phyloP scores from a whole-genome alignment of 192 early-diverging fungal genomes.

The Globomyces pollinis-pini region DNA sequence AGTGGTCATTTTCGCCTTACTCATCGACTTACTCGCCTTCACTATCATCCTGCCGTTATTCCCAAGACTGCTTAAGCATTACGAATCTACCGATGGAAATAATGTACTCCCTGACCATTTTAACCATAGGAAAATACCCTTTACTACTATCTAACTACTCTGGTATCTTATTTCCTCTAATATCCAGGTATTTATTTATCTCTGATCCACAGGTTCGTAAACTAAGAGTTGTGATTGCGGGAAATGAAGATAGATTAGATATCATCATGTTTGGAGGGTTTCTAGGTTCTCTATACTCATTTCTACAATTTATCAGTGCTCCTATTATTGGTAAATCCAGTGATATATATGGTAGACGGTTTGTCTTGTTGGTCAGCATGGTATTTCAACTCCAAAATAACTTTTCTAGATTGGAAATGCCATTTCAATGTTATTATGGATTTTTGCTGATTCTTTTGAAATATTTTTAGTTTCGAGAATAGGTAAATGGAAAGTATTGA shows the following conservation, averaged over 20 bases:
- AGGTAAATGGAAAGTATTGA: no score
- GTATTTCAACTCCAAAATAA: no score
- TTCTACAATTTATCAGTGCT: constrained; percentile 81
- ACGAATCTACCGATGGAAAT: constrained; percentile 57
- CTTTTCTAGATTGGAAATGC: constrained; percentile 78
- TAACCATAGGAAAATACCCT: background rate
- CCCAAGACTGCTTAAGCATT: constrained; percentile 82
- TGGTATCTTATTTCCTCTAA: background rate
- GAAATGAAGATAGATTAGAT: constrained; percentile 32
- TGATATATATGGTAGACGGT: constrained; percentile 74
- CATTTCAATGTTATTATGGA: constrained; percentile 83
- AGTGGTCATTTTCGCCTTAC: constrained; percentile 80
- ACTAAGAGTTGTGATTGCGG: no score
- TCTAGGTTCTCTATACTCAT: constrained; percentile 87
- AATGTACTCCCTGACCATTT: background rate
- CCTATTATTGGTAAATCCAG: constrained; percentile 76
- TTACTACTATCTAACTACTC: background rate
- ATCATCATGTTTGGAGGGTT: constrained; percentile 87
- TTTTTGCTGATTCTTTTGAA: constrained; percentile 74
- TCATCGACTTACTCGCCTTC: constrained; percentile 95
- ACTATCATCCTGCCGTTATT: constrained; percentile 95
- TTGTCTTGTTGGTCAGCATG: constrained; percentile 80
- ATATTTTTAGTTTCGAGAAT: constrained; percentile 77
- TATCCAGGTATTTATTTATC: background rate
- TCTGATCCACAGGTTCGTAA: no score